These are phyloP conservation scores for Podospora pseudoanserina DNA, from an alignment of 495 filamentous ascomycete species.

Conservation along the genomic window DNA sequence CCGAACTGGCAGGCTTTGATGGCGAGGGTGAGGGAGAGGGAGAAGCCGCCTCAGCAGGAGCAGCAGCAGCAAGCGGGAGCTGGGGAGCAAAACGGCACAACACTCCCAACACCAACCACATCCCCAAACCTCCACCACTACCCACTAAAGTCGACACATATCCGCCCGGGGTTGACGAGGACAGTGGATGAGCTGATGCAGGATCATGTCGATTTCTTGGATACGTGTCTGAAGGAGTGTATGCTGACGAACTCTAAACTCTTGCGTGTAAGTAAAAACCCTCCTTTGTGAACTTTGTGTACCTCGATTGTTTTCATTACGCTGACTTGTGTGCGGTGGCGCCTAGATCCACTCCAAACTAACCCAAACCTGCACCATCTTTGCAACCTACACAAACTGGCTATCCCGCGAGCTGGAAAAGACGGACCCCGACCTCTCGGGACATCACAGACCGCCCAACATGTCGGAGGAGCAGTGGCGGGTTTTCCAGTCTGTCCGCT, in stretches of 20 bases:
- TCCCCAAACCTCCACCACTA: background rate
- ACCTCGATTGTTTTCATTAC: too few relatives aligned
- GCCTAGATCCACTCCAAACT: slow-evolving; percentile 89
- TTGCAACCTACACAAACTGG: slow-evolving; percentile 78
- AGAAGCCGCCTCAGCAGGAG: slow-evolving; percentile 20
- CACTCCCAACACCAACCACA: slow-evolving; percentile 1
- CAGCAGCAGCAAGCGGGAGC: slow-evolving; percentile 29
- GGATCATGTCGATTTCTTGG: slow-evolving; percentile 96
- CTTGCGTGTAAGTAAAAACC: slow-evolving; percentile 61
- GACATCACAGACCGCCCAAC: slow-evolving; percentile 45
- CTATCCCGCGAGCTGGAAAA: slow-evolving; percentile 74
- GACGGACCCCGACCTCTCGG: slow-evolving; percentile 68
- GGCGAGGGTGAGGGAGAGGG: slow-evolving; percentile 67
- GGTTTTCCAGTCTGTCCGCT: slow-evolving; percentile 41
- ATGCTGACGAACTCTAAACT: slow-evolving; percentile 97
- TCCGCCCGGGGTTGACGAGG: slow-evolving; percentile 50
- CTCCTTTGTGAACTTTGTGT: background rate
- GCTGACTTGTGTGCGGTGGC: too few relatives aligned
- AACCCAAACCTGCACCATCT: slow-evolving; percentile 87
- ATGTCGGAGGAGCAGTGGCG: slow-evolving; percentile 55
- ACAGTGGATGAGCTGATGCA: slow-evolving; percentile 99
- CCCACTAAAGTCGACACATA: background rate
- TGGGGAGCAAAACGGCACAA: slow-evolving; percentile 36
- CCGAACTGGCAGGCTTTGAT: slow-evolving; percentile 95
- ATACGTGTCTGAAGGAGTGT: slow-evolving; percentile 97